phyloP scores from a whole-genome alignment of 176 grass and related monocot genomes.

The Zoysia pacifica region DNA sequence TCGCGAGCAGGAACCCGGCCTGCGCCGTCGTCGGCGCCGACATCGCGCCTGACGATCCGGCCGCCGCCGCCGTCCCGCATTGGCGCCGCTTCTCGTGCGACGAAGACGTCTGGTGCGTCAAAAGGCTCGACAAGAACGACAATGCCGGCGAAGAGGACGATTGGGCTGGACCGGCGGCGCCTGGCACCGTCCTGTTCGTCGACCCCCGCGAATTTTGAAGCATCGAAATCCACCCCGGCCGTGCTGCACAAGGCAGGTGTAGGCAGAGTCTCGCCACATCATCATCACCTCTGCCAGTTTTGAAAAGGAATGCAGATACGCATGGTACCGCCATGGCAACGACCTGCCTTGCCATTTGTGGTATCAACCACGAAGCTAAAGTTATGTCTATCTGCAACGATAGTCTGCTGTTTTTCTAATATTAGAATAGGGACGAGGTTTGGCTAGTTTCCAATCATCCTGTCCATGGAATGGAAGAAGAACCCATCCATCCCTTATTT shows the following conservation, averaged over 20 bases:
- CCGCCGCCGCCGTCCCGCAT: constrained; percentile 44
- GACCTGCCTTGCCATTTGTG: constrained; percentile 38
- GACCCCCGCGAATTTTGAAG: constrained; percentile 71
- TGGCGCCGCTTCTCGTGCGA: constrained; percentile 75
- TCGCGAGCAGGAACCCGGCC: constrained; percentile 48
- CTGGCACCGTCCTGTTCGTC: constrained; percentile 51
- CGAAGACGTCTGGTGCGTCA: constrained; percentile 86
- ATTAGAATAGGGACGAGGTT: constrained; percentile 5
- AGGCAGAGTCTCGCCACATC: constrained; percentile 30
- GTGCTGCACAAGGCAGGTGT: constrained; percentile 22
- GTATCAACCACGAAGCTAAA: constrained; percentile 21
- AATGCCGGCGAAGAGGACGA: constrained; percentile 8
- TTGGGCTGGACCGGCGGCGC: constrained; percentile 36
- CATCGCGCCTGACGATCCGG: constrained; percentile 49
- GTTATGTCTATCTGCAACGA: constrained; percentile 14
- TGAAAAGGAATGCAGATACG: constrained; percentile 46
- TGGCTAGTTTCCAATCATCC: neutral
- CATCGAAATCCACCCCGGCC: neutral
- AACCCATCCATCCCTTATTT: neutral
- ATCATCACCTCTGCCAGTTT: constrained; percentile 40
- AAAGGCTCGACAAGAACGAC: constrained; percentile 25
- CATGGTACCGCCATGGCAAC: constrained; percentile 42
- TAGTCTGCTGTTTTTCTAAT: constrained; percentile 33
- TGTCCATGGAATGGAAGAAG: neutral
- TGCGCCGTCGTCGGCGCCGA: constrained; percentile 59